Evolutionary conservation across 768 basidiomycete species (phyloP), one percentile per base, ranked within the genome.

Genomic region (Melanogaster broomeanus): DNA sequence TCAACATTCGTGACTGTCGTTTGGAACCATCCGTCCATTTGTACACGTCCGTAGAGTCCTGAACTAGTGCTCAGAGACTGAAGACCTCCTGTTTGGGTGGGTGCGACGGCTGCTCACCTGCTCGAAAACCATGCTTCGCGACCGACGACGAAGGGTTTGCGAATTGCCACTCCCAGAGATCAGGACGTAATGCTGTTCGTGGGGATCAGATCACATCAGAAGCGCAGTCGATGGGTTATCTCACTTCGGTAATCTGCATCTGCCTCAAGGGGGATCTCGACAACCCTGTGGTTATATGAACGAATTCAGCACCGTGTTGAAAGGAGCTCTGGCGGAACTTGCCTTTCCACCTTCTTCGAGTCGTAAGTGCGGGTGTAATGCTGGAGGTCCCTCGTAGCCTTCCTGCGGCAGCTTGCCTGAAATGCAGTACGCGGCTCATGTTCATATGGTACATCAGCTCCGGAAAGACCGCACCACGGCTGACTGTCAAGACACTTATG

Each of bases 1-100:
- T 84, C 82, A 35, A 92, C 76, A 51, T 92, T 90, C 0, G 88
- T 89, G 13, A 90, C 85, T 0, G 84, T 90, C 0, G 90, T 90
- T 35, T 78, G 79, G 60, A 92, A 92, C 60, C 77, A 82, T 8
- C 61, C 61, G 19, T 80, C 62, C 45, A 69, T 65, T 53, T 85
- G 78, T 13, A 90, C 70, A 8, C 90, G 80, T 6, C 83, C 85
- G 54, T 81, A 80, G 74, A 84, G 47, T 59, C 74, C 69, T 82
- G 74, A 71, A 8, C 30, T 42, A 10, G 13, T 25, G 4, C 38
- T 53, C 34, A 43, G 39, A 52, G 21, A 6, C 2, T 21, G 30
- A 43, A 10, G 27, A n/a, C 4, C 5, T 5, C n/a, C n/a, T n/a
- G n/a, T n/a, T n/a, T 22, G 2, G 2, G 30, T 7, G 19, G 22